phyloP scores from a whole-genome alignment of 1,284 basidiomycete species.

The Austroboletus niveus region DNA sequence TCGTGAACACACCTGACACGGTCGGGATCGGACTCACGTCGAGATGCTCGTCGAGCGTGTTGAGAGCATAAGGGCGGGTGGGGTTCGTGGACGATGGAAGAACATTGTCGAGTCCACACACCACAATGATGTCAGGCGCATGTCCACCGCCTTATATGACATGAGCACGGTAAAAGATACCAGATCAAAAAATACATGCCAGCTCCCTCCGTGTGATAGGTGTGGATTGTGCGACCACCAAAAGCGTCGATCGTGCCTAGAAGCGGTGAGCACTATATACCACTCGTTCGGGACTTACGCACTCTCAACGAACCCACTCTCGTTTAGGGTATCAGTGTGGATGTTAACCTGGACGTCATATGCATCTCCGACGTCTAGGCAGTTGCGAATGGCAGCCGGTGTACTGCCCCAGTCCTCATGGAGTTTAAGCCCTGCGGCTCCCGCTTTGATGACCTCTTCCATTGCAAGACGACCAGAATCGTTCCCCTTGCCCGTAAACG shows the following conservation, averaged over 20 bases:
- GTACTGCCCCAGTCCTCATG: conserved; percentile 99
- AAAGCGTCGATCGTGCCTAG: conserved; percentile 88
- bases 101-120: conserved; percentile 88
- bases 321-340: conserved; percentile 96
- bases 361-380: conserved; percentile 83
- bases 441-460: conserved; percentile 84
- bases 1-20: background rate
- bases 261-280: conserved; percentile 14
- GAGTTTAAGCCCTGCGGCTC: conserved; percentile 90
- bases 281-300: conserved; percentile 21
- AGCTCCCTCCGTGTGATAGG: conserved; percentile 96
- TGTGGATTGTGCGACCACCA: conserved; percentile 91
- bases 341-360: conserved; percentile 98
- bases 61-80: conserved; percentile 87
- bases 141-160: conserved; percentile 81
- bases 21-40: conserved; percentile 67
- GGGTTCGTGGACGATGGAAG: conserved; percentile 98
- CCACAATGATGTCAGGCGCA: conserved; percentile 97
- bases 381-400: conserved; percentile 79
- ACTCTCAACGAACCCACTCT: conserved; percentile 88
- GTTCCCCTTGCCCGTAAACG: conserved; percentile 92
- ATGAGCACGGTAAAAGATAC: background rate
- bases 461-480: conserved; percentile 75
- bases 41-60: conserved; percentile 96
- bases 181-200: conserved; percentile 40